Percentiles rank a stretch among this genome's conserved stretches.
Conservation (phyloP, 805 yeast species). For the Komagataella pastoris region DNA sequence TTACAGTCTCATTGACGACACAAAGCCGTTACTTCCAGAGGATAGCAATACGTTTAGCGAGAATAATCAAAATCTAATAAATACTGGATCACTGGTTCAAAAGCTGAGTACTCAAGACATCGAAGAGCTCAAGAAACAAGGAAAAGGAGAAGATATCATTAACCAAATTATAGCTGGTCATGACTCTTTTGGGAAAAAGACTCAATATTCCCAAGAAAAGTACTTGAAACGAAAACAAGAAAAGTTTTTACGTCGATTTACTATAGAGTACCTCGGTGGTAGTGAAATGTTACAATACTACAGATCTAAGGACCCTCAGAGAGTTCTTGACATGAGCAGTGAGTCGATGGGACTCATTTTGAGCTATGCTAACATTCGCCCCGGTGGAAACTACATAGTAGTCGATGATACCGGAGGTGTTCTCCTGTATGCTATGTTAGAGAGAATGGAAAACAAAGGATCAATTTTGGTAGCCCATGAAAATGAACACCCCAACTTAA, state of each 20-base stretch:
- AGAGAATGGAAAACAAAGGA: conserved; percentile 76
- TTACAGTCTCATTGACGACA: conserved; percentile 18
- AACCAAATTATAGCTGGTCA: conserved; percentile 75
- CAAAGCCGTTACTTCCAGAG: conserved; percentile 10
- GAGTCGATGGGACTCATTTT: conserved; percentile 73
- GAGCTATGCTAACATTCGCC: conserved; percentile 68
- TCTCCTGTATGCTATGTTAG: conserved; percentile 74
- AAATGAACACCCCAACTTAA: conserved; percentile 82
- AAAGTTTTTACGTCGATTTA: conserved; percentile 78
- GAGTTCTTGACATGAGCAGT: conserved; percentile 68
- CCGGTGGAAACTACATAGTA: conserved; percentile 82
- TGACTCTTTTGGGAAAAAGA: conserved; percentile 77
- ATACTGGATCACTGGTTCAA: conserved; percentile 63
- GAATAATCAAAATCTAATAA: conserved; percentile 50
- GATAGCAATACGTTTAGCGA: conserved; percentile 34
- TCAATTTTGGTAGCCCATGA: conserved; percentile 69
- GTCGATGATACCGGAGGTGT: conserved; percentile 94
- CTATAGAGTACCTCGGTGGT: conserved; percentile 63
- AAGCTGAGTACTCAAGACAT: conserved; percentile 68
- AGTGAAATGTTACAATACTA: conserved; percentile 62
- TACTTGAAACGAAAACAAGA: conserved; percentile 85
- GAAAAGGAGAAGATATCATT: conserved; percentile 71
- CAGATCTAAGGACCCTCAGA: conserved; percentile 60
- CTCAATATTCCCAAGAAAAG: conserved; percentile 82
- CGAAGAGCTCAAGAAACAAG: conserved; percentile 64